Evolutionary conservation across 75 land plant species (phyloP).

Genomic region (Selaginella tamariscina): DNA sequence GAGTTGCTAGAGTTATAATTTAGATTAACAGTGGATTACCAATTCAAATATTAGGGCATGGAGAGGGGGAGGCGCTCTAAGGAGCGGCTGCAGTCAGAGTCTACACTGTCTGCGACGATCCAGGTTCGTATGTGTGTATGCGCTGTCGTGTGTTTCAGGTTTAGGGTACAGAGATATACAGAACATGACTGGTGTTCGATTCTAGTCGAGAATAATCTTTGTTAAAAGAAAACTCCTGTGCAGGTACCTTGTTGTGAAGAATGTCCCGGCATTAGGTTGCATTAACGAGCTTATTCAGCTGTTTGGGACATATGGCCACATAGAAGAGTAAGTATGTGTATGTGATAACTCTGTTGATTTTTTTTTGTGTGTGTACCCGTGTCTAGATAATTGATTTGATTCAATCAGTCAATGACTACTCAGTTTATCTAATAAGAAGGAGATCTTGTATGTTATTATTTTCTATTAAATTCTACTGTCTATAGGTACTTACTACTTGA

Average conservation of each 20-base stretch:
- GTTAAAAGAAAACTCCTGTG: neutral
- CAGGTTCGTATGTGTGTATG: slow-evolving; percentile 28
- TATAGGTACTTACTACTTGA: slow-evolving; percentile 90
- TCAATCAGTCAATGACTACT: too few relatives aligned
- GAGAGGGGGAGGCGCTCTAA: too few relatives aligned
- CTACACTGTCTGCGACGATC: slow-evolving; percentile 91
- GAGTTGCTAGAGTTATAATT: too few relatives aligned
- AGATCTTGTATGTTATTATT: neutral
- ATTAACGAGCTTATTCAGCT: slow-evolving; percentile 61
- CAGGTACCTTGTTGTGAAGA: slow-evolving; percentile 89
- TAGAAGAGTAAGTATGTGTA: slow-evolving; percentile 61
- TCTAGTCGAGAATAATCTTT: too few relatives aligned
- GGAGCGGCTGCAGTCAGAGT: slow-evolving; percentile 72
- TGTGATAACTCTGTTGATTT: neutral
- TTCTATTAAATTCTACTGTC: neutral
- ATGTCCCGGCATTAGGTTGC: slow-evolving; percentile 86
- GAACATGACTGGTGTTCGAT: too few relatives aligned
- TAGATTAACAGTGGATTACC: too few relatives aligned
- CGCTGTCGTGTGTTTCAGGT: too few relatives aligned
- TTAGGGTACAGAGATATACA: too few relatives aligned
- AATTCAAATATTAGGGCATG: too few relatives aligned
- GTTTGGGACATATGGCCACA: slow-evolving; percentile 64
- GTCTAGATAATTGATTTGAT: too few relatives aligned
- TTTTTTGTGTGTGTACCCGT: too few relatives aligned
- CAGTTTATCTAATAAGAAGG: too few relatives aligned